These are phyloP conservation scores for Gossypium herbaceum DNA, from an alignment of 345 rosid genomes.

Conservation along the genomic window DNA sequence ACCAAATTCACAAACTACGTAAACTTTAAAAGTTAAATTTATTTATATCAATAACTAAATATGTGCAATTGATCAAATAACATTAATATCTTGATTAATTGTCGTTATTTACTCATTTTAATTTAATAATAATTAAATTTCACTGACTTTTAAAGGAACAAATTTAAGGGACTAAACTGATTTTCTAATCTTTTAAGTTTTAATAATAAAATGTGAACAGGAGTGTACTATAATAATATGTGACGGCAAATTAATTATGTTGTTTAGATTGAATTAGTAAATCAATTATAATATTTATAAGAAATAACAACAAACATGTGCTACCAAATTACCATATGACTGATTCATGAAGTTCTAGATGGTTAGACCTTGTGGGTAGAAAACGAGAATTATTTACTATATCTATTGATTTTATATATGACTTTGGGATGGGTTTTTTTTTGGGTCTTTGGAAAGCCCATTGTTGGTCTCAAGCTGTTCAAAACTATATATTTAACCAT, in stretches of 20 bases:
- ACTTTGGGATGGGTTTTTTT: neutral
- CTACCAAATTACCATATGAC: neutral
- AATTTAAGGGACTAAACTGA: too few species aligned
- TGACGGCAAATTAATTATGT: too few species aligned
- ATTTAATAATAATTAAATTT: too few species aligned
- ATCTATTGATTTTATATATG: neutral
- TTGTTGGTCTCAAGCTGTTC: neutral
- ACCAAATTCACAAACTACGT: too few species aligned
- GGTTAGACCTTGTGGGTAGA: neutral
- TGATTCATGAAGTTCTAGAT: conserved; percentile 14
- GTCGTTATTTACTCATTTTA: too few species aligned
- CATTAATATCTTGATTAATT: too few species aligned
- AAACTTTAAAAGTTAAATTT: too few species aligned
- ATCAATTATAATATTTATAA: neutral
- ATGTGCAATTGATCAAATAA: too few species aligned
- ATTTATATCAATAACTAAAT: too few species aligned
- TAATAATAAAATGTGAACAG: too few species aligned
- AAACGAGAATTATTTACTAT: neutral
- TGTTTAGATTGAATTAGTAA: neutral
- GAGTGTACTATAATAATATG: neutral
- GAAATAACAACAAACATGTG: neutral
- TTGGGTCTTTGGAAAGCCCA: neutral
- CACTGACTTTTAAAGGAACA: too few species aligned
- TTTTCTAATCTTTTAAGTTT: neutral
- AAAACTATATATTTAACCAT: neutral